Evolutionary conservation across 805 yeast genomes (phyloP), one percentile per base, ranked within the genome.

Genomic region (Starmera quercuum): DNA sequence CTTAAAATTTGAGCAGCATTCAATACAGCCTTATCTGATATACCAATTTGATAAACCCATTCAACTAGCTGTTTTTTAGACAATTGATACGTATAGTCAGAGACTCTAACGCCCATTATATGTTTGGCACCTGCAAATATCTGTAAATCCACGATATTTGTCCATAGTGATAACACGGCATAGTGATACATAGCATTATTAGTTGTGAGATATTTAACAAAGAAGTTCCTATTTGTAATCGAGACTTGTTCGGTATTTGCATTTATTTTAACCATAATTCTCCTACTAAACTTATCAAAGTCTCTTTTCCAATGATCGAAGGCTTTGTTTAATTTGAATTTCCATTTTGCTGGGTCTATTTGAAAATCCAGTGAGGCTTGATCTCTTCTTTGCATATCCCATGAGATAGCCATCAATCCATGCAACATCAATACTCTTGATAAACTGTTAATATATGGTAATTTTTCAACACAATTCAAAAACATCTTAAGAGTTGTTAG

Each of bases 1-100:
- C 31, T 38, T 12, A 43, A 31, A 6, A 43, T 17, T 28, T 40
- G 43, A 6, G 32, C 20, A 9, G 47, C 47, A 23, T 43, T 41
- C 39, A 38, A 27, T 2, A 38, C 45, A 2, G 45, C 45, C 16
- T 37, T 39, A n/a, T 38, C 41, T 2, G 42, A 33, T 3, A 26
- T 33, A 4, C 38, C 35, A 12, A 31, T 33, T 22, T 30, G 26
- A 29, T 29, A 29, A 21, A 23, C 26, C 32, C 32, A 30, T 30
- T 30, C 32, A 14, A 22, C 17, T 5, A 30, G 21, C 17, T 21
- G 26, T 15, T 12, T 21, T 16, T 30, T 30, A 7, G 32, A 22
- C 13, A 16, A 9, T 11, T 15, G 8, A 11, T 6, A 30, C 9
- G 13, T 29, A 7, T n/a, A 7, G 8, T 29, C 31, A 20, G 15